phyloP scores from a whole-genome alignment of 371 early-diverging fungal genomes.

The Parasitella parasitica region DNA sequence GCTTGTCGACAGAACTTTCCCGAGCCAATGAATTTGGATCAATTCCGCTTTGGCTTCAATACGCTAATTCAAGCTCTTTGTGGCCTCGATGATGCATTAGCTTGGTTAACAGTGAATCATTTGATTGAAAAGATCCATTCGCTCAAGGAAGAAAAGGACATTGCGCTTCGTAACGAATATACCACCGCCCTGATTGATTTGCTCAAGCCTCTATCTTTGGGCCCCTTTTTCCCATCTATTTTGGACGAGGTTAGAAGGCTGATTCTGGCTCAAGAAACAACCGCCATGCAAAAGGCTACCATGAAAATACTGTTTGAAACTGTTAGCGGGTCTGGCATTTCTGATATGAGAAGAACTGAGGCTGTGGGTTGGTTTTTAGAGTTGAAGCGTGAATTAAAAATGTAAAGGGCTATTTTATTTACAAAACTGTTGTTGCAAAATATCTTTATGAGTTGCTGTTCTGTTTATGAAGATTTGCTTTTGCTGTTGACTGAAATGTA shows the following conservation, averaged over 20 bases:
- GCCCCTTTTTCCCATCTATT: conserved; percentile 44
- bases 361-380: conserved; percentile 53
- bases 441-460: neutral
- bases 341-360: conserved; percentile 50
- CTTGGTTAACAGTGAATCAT: conserved; percentile 59
- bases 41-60: conserved; percentile 59
- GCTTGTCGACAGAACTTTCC: conserved; percentile 49
- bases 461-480: conserved; percentile 1
- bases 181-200: conserved; percentile 38
- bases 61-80: conserved; percentile 59
- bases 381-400: conserved; percentile 29
- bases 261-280: conserved; percentile 23
- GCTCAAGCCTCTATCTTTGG: conserved; percentile 49
- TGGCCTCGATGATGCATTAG: conserved; percentile 59
- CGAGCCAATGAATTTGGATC: conserved; percentile 55
- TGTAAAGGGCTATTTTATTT: neutral
- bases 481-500: conserved; percentile 53
- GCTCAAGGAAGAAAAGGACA: conserved; percentile 16
- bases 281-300: conserved; percentile 28
- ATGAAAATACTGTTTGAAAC: conserved; percentile 50
- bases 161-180: conserved; percentile 31
- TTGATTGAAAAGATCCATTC: conserved; percentile 41
- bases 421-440: neutral
- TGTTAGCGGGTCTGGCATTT: conserved; percentile 48
- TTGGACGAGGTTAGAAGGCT: conserved; percentile 21